These are phyloP conservation scores for Neospora caninum DNA, from an alignment of 169 alveolate species.

Conservation along the genomic window DNA sequence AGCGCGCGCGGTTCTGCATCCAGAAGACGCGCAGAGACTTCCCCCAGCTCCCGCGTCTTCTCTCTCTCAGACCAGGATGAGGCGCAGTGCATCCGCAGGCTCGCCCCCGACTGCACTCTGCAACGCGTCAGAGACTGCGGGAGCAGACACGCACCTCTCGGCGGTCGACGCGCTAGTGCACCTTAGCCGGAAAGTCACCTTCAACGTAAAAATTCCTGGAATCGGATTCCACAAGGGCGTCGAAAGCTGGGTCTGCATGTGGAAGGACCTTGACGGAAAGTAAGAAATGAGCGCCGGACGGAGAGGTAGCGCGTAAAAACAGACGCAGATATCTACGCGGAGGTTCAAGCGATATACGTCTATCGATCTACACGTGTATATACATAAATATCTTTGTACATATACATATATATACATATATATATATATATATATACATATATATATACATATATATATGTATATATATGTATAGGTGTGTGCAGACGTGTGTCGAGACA, in stretches of 20 bases:
- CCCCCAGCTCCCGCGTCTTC: neutral
- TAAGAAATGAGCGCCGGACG: neutral
- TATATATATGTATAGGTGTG: neutral
- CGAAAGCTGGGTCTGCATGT: constrained; percentile 45
- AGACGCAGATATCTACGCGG: neutral
- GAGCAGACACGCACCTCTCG: neutral
- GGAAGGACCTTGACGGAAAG: constrained; percentile 36
- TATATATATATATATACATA: neutral
- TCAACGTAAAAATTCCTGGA: constrained; percentile 40
- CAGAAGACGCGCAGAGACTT: neutral
- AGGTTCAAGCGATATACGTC: neutral
- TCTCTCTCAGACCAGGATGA: neutral
- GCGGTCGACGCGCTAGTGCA: neutral
- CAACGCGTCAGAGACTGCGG: too few relatives aligned
- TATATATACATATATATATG: neutral
- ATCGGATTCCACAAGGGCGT: constrained; percentile 47
- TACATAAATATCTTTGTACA: neutral
- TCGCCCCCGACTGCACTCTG: too few relatives aligned
- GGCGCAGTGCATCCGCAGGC: neutral
- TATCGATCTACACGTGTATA: neutral
- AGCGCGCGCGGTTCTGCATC: neutral
- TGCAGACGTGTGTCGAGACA: too few relatives aligned
- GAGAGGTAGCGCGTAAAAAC: too few relatives aligned
- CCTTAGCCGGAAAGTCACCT: constrained; percentile 24
- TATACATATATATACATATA: neutral